Conservation (phyloP, 2,329 filamentous ascomycete genomes). For the Colletotrichum tamarilloi region DNA sequence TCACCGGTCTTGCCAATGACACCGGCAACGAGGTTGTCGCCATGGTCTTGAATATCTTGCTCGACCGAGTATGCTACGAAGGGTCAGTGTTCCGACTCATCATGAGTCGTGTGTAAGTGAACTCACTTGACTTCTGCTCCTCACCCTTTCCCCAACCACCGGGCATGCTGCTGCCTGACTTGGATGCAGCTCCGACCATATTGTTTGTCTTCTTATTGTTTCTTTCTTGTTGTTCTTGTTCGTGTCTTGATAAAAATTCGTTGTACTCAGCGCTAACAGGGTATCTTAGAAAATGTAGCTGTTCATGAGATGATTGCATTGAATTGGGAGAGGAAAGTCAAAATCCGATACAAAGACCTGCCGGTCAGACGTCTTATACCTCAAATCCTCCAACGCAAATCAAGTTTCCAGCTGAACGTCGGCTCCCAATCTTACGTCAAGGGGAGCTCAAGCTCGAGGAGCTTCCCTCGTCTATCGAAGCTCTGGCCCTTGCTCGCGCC, state of each 20-base stretch:
- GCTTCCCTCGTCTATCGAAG: conserved; percentile 16
- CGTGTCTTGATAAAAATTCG: conserved; percentile 35
- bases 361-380: conserved; percentile 36
- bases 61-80: conserved; percentile 29
- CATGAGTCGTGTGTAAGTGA: not conserved
- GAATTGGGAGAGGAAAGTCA: conserved; percentile 17
- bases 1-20: conserved; percentile 58
- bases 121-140: conserved; percentile 45
- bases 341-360: not conserved
- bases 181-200: conserved; percentile 34
- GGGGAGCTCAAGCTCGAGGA: conserved; percentile 28
- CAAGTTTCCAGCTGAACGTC: conserved; percentile 34
- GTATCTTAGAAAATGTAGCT: conserved; percentile 27
- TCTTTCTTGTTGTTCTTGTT: not conserved
- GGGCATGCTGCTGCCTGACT: conserved; percentile 38
- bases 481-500: conserved; percentile 34
- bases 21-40: conserved; percentile 51
- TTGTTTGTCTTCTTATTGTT: not conserved
- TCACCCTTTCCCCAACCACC: conserved; percentile 46
- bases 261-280: conserved; percentile 19
- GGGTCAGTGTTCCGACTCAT: not conserved
- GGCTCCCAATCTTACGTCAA: conserved; percentile 34
- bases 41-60: conserved; percentile 38
- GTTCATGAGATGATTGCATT: conserved; percentile 30
- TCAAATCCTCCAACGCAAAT: conserved; percentile 26